phyloP scores from a whole-genome alignment of 2,329 filamentous ascomycete genomes.

The Fusarium heterosporum region DNA sequence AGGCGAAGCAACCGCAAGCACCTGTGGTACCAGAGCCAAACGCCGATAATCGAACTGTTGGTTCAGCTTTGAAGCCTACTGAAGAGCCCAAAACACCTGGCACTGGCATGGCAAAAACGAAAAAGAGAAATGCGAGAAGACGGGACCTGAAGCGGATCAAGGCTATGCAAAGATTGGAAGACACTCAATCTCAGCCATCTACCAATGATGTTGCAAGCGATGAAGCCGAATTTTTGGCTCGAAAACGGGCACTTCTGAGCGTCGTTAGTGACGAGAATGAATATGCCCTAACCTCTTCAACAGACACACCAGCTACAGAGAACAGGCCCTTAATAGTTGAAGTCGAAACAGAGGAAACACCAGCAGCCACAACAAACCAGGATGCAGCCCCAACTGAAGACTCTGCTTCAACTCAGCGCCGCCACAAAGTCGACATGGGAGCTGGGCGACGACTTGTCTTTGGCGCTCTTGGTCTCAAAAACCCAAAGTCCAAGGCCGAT shows the following conservation, averaged over 20 bases:
- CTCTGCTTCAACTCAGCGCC: conserved; percentile 22
- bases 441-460: conserved; percentile 77
- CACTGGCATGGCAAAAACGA: conserved; percentile 57
- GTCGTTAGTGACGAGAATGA: conserved; percentile 40
- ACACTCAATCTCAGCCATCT: conserved; percentile 36
- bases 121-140: conserved; percentile 64
- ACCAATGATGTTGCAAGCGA: conserved; percentile 17
- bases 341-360: conserved; percentile 7
- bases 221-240: conserved; percentile 51
- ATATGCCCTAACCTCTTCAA: neutral
- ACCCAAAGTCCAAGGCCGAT: conserved; percentile 75
- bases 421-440: conserved; percentile 59
- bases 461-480: conserved; percentile 75
- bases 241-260: conserved; percentile 57
- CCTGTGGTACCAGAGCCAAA: neutral
- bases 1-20: conserved; percentile 2
- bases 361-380: neutral
- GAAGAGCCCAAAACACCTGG: conserved; percentile 48
- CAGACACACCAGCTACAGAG: conserved; percentile 5
- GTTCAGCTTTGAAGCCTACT: conserved; percentile 2
- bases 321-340: conserved; percentile 5
- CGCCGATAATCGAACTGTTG: conserved; percentile 1
- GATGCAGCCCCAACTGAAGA: conserved; percentile 17
- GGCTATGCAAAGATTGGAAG: conserved; percentile 16
- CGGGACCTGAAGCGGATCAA: conserved; percentile 52